Evolutionary conservation across 2,329 filamentous ascomycete species (phyloP).

Genomic region (Phaeophleospora eucalypticola): DNA sequence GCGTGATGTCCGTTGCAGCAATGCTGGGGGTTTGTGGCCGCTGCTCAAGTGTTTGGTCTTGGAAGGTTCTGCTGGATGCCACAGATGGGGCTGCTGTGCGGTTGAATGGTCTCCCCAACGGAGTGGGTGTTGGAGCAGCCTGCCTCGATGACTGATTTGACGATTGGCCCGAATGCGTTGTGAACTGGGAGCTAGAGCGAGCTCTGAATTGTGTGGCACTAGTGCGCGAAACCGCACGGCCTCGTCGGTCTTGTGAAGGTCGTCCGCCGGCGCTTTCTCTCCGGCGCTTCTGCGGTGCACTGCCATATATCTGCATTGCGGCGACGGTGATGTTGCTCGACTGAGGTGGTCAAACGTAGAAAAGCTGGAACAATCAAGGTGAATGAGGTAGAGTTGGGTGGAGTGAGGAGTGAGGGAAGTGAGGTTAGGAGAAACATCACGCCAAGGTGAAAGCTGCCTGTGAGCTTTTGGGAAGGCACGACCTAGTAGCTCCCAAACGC

Average conservation of each 20-base stretch:
- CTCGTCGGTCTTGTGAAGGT: constrained; percentile 6
- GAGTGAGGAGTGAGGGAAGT: too few relatives aligned
- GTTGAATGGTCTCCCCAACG: background rate
- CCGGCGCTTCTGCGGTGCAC: constrained; percentile 6
- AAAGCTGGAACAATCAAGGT: too few relatives aligned
- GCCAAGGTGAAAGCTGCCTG: too few relatives aligned
- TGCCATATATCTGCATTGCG: constrained; percentile 7
- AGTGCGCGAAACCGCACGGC: constrained; percentile 5
- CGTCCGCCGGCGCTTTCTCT: constrained; percentile 9
- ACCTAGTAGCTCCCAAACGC: too few relatives aligned
- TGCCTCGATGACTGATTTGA: background rate
- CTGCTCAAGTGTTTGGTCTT: constrained; percentile 3
- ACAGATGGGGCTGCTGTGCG: background rate
- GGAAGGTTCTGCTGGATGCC: constrained; percentile 17
- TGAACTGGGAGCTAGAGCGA: constrained; percentile 16
- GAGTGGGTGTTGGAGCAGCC: background rate
- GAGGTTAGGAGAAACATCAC: too few relatives aligned
- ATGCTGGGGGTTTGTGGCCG: constrained; percentile 5
- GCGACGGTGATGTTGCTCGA: background rate
- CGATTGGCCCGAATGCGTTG: constrained; percentile 10
- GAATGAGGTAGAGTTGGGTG: too few relatives aligned
- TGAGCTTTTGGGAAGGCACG: too few relatives aligned
- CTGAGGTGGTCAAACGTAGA: too few relatives aligned
- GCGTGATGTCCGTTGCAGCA: constrained; percentile 7
- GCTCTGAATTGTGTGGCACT: constrained; percentile 5